phyloP scores from a whole-genome alignment of 2,329 filamentous ascomycete genomes.

The Sporothrix schenckii region DNA sequence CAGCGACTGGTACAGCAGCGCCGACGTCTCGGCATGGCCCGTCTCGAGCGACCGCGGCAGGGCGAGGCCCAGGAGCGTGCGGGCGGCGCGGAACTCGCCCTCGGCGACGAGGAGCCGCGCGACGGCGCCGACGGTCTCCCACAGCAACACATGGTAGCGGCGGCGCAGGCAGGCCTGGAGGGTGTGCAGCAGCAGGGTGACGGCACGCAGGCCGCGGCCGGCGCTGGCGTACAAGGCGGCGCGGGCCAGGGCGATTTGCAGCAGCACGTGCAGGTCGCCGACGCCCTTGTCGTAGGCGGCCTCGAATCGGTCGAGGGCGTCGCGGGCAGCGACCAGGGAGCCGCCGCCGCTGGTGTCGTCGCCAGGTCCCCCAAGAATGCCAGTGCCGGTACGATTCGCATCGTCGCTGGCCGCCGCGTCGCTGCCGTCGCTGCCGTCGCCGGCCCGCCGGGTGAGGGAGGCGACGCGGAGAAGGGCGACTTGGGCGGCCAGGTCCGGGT shows the following conservation, averaged over 20 bases:
- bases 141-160: slow-evolving; percentile 68
- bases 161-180: slow-evolving; percentile 72
- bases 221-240: slow-evolving; percentile 68
- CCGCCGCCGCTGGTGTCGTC: not conserved
- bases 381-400: too few species aligned
- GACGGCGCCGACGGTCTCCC: slow-evolving; percentile 70
- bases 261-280: slow-evolving; percentile 59
- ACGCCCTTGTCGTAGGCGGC: slow-evolving; percentile 35
- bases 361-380: too few species aligned
- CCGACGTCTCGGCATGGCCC: slow-evolving; percentile 64
- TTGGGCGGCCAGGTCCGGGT: slow-evolving; percentile 56
- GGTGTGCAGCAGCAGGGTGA: slow-evolving; percentile 75
- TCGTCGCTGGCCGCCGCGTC: too few species aligned
- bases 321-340: slow-evolving; percentile 38
- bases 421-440: slow-evolving; percentile 33
- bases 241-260: slow-evolving; percentile 71
- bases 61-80: slow-evolving; percentile 65
- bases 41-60: slow-evolving; percentile 78
- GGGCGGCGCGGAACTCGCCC: slow-evolving; percentile 69
- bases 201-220: slow-evolving; percentile 71
- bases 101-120: slow-evolving; percentile 70
- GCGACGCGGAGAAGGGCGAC: slow-evolving; percentile 58
- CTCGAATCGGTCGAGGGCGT: slow-evolving; percentile 47
- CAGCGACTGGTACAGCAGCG: slow-evolving; percentile 68
- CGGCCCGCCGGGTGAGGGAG: slow-evolving; percentile 53